These are phyloP conservation scores for Nicotiana noctiflora DNA, from an alignment of 257 asterid species.

Conservation along the genomic window DNA sequence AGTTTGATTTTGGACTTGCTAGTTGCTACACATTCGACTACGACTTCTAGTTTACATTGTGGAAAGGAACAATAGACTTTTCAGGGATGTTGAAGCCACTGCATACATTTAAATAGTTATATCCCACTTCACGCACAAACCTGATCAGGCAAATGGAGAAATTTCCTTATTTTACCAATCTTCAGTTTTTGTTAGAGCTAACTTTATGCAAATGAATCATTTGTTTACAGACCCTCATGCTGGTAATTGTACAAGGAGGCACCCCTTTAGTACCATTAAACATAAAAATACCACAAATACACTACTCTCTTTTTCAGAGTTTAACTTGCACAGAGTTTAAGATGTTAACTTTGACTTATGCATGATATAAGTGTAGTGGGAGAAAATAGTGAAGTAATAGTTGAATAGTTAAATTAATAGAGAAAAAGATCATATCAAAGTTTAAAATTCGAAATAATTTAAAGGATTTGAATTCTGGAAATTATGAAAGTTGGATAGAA, in stretches of 20 bases:
- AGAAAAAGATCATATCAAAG: not conserved
- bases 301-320: not conserved
- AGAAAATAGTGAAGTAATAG: not conserved
- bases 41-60: not conserved
- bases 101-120: not conserved
- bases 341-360: not conserved
- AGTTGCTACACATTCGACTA: not conserved
- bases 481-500: not conserved
- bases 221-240: not conserved
- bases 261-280: not conserved
- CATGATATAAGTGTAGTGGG: not conserved
- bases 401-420: not conserved
- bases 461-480: not conserved
- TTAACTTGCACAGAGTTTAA: not conserved
- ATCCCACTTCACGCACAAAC: not conserved
- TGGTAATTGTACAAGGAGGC: not conserved
- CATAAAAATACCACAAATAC: not conserved
- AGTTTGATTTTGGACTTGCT: not conserved
- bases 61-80: not conserved
- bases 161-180: not conserved
- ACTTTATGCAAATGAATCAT: not conserved
- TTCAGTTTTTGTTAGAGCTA: not conserved
- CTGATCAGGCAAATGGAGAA: not conserved
- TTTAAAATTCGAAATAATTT: not conserved
- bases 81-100: not conserved